Base-by-base conservation (phyloP, 192 early-diverging fungal species). In the Coemansia umbellata region DNA sequence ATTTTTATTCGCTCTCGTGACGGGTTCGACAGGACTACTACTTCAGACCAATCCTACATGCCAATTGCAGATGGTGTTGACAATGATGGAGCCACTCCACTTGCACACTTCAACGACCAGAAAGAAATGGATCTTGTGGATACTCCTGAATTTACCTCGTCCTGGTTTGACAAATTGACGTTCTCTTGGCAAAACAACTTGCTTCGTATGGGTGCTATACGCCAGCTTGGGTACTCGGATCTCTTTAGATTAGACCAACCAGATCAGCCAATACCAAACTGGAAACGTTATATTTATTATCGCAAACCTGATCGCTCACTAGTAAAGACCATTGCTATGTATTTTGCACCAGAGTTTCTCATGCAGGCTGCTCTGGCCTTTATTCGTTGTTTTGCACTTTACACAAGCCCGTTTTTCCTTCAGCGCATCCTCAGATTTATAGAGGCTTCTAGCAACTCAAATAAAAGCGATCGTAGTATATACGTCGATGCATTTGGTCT, bases 181-280 rank as follows among this genome's bases (percentile, higher is more conserved):
- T 91, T 87, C 51, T 37, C 53, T 24, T 86, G 84, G 80, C 63
- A 83, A 11, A 86, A 80, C 48, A 60, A 78, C 6, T 50, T 93
- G 9, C 72, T 93, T 52, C 58, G 78, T 2, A 57, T 78, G 17
- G 87, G 79, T 22, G 77, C 76, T 32, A 56, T 55, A 21, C 36
- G 66, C 10, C 58, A 73, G 3, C 69, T 92, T 14, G 74, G 76
- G 18, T 59, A 76, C 27, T 57, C 78, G 26, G 87, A 92, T 43
- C 59, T 92, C 19, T 81, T 79, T 37, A 63, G 80, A 15, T 63
- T 92, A 30, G 54, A 74, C 14, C 11, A 57, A 6, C 39, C 37
- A 15, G 83, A 90, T 48, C 65, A 58, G 36, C 81, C 85, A 14
- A 54, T 72, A 21, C 35, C 45, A 22, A 53, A 47, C 27, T 73